Conservation (phyloP, 768 basidiomycete genomes). For the Panellus pusillus region DNA sequence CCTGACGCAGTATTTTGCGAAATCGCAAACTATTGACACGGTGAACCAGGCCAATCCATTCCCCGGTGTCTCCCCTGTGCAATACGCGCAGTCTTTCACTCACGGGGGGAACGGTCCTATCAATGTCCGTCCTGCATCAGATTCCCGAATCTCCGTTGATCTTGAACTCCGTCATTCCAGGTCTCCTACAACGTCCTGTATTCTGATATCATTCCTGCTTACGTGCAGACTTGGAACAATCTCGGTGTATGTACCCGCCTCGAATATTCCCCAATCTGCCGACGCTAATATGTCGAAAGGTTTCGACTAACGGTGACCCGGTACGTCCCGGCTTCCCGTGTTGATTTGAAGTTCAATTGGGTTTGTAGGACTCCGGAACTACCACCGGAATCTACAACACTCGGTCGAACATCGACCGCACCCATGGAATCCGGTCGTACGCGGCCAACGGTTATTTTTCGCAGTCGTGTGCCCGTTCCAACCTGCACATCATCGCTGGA, state of each 20-base stretch:
- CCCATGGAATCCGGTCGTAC: conserved; percentile 1
- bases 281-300: too few relatives aligned
- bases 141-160: neutral
- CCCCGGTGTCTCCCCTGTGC: neutral
- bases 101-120: neutral
- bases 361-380: neutral
- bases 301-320: too few relatives aligned
- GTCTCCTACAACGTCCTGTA: neutral
- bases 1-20: neutral
- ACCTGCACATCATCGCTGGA: neutral
- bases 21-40: neutral
- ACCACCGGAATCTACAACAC: neutral
- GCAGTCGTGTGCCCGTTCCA: neutral
- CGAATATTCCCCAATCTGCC: neutral
- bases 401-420: neutral
- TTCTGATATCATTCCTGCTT: neutral
- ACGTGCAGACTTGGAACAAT: neutral
- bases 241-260: neutral
- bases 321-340: too few relatives aligned
- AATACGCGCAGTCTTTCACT: neutral
- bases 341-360: neutral
- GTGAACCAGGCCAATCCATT: neutral
- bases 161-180: neutral
- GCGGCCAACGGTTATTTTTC: neutral
- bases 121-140: neutral